phyloP scores from a whole-genome alignment of 169 alveolate genomes.

The Sarcocystis neurona region DNA sequence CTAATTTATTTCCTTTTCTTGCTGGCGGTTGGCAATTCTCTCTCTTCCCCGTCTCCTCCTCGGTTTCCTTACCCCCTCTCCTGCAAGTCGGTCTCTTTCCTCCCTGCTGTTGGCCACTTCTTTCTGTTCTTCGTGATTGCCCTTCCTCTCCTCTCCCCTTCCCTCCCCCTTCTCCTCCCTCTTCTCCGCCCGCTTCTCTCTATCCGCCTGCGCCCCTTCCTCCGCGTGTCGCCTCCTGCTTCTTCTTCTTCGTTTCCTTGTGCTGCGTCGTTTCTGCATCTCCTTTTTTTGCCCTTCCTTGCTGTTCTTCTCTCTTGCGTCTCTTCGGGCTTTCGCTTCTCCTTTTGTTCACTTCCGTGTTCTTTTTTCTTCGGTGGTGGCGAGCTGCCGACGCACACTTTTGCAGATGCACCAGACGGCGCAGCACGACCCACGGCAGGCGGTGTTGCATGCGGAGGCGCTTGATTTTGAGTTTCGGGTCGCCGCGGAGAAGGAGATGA shows the following conservation, averaged over 20 bases:
- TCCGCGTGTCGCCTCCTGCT: neutral
- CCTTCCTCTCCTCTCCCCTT: no score
- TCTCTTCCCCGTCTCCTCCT: no score
- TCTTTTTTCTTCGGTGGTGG: neutral
- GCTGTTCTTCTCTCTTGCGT: neutral
- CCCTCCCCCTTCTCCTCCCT: no score
- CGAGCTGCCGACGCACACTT: neutral
- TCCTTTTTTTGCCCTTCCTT: neutral
- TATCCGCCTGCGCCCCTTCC: no score
- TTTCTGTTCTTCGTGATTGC: neutral
- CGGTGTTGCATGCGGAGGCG: conserved; percentile 83
- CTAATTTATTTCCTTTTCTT: neutral
- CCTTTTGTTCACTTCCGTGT: neutral
- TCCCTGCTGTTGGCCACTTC: no score
- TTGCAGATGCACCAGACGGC: conserved; percentile 81
- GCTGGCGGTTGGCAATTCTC: no score
- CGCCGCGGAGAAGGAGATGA: conserved; percentile 88
- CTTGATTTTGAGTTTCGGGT: conserved; percentile 90
- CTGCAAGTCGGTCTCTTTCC: no score
- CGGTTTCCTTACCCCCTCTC: no score
- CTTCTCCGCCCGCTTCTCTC: no score
- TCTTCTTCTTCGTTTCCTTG: neutral
- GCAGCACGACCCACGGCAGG: conserved; percentile 82
- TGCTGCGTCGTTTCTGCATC: neutral
- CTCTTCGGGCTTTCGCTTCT: neutral